Evolutionary conservation across 129 eudicot species (phyloP), one percentile per base, ranked within the genome.

Genomic region (Escallonia rubra): DNA sequence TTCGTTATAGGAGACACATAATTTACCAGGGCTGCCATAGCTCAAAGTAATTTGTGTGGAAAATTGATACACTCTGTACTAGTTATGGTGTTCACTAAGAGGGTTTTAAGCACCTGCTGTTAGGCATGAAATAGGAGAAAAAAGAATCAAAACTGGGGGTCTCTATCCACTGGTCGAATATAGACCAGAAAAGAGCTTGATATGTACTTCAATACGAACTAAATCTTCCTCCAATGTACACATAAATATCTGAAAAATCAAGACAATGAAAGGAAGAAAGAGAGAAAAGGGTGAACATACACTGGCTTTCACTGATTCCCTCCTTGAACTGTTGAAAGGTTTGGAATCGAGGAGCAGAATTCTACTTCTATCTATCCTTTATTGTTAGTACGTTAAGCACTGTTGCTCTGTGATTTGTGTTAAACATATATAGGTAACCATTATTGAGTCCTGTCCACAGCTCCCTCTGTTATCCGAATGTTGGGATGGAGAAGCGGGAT

Each of bases 11-110:
- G 88, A 41, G 86, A 78, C 14, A 71, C 70, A 52, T 93, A 74
- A 64, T 79, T 85, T 44, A 83, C 61, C 34, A 82, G 84, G 57
- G 81, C 74, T 43, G 92, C 83, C 92, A 87, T 90, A 1, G n/a
- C 5, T 63, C 34, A 23, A 23, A 23, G 34, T 23, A 23, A 23
- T 23, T 23, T 23, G 34, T 23, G 1, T 23, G 34, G 34, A 23
- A 23, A 23, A 23, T 23, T 23, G 34, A 23, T 23, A 23, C 34
- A 23, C 34, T 23, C 34, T 23, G 34, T 23, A 23, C 1, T 23
- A 23, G 34, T 23, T 23, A 1, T 23, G 34, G 0, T 23, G 34
- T 23, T 23, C 34, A 23, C 34, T 23, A 23, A 23, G 34, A 23
- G 34, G 34, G 34, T 23, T 23, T 23, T 23, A 23, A 23, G 34